These are phyloP conservation scores for Neofusicoccum sp. DNA, from an alignment of 2,329 filamentous ascomycete genomes.

Conservation along the genomic window DNA sequence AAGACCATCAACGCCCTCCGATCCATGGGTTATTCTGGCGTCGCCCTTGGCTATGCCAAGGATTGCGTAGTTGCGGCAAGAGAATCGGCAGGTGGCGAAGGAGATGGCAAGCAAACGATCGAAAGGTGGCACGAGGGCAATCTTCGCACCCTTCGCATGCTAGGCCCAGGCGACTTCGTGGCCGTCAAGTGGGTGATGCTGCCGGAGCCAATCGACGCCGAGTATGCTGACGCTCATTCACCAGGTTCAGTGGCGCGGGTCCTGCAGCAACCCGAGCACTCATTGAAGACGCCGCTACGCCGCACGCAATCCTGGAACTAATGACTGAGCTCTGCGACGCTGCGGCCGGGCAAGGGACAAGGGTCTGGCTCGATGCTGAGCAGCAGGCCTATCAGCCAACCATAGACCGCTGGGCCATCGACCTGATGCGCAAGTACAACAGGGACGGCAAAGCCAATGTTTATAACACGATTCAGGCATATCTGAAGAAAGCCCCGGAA, in stretches of 20 bases:
- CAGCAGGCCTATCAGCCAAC: slow-evolving; percentile 70
- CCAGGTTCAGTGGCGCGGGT: slow-evolving; percentile 77
- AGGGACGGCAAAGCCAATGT: slow-evolving; percentile 71
- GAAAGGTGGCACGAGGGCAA: slow-evolving; percentile 68
- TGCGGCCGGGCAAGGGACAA: slow-evolving; percentile 63
- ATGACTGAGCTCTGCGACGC: slow-evolving; percentile 64
- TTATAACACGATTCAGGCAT: slow-evolving; percentile 64
- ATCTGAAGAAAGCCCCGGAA: slow-evolving; percentile 50
- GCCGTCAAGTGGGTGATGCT: slow-evolving; percentile 48
- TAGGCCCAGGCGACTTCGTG: slow-evolving; percentile 47
- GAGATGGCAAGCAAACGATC: slow-evolving; percentile 59
- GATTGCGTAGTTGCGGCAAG: slow-evolving; percentile 52
- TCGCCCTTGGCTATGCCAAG: slow-evolving; percentile 79
- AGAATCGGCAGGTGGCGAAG: slow-evolving; percentile 33
- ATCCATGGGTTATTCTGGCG: slow-evolving; percentile 75
- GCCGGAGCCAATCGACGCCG: too few relatives aligned
- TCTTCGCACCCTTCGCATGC: slow-evolving; percentile 62
- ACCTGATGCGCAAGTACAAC: slow-evolving; percentile 54
- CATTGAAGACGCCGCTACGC: slow-evolving; percentile 61
- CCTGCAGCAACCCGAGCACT: slow-evolving; percentile 67
- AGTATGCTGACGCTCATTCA: too few relatives aligned
- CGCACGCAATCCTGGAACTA: slow-evolving; percentile 68
- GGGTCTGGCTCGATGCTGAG: slow-evolving; percentile 80
- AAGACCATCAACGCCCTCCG: slow-evolving; percentile 60
- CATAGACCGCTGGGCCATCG: slow-evolving; percentile 55